These are phyloP conservation scores for Microdochium paspali DNA, from an alignment of 2,329 filamentous ascomycete species.

Conservation along the genomic window DNA sequence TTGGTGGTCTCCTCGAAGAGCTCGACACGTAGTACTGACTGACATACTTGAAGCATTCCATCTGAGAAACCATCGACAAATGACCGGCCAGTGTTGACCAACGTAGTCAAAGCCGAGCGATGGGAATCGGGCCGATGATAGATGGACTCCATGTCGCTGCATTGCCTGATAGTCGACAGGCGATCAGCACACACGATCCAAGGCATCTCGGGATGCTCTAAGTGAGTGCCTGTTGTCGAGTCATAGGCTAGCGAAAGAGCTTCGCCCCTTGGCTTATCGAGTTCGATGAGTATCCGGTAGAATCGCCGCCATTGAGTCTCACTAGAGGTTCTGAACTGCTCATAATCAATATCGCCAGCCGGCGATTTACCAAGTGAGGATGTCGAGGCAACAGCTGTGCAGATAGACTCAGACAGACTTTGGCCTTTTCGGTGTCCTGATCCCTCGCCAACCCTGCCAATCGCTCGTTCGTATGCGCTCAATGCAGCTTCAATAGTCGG, in stretches of 20 bases:
- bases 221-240: not conserved
- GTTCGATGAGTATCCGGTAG: slow-evolving; percentile 73
- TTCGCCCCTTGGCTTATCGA: slow-evolving; percentile 80
- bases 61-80: slow-evolving; percentile 63
- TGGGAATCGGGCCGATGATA: slow-evolving; percentile 58
- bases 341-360: slow-evolving; percentile 62
- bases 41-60: slow-evolving; percentile 58
- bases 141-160: slow-evolving; percentile 67
- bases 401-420: slow-evolving; percentile 67
- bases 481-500: slow-evolving; percentile 78
- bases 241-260: slow-evolving; percentile 73
- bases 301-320: slow-evolving; percentile 85
- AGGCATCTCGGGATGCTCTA: slow-evolving; percentile 43
- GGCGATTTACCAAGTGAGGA: slow-evolving; percentile 53
- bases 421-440: slow-evolving; percentile 31
- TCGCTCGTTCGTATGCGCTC: slow-evolving; percentile 65
- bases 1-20: slow-evolving; percentile 64
- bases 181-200: slow-evolving; percentile 83
- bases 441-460: slow-evolving; percentile 28
- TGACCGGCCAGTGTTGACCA: slow-evolving; percentile 59
- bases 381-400: slow-evolving; percentile 60
- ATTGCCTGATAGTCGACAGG: slow-evolving; percentile 69
- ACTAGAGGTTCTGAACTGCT: slow-evolving; percentile 62
- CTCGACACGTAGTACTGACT: slow-evolving; percentile 59
- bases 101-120: slow-evolving; percentile 42